Conservation (phyloP, 148 eudicot genomes). For the Silene uniflora region DNA sequence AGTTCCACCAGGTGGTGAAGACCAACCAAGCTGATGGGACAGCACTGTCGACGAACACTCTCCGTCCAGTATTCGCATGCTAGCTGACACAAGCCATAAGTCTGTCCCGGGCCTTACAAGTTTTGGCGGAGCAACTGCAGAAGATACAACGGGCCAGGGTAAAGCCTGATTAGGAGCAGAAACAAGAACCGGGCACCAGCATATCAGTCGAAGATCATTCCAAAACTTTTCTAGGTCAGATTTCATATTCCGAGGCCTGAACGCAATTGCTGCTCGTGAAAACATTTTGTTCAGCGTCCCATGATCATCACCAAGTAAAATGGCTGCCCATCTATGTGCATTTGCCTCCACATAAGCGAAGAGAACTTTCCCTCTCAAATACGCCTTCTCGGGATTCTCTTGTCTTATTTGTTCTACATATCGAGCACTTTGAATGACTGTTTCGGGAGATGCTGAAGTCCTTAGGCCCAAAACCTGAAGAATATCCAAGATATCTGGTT, state of each 20-base stretch:
- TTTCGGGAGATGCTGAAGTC: constrained; percentile 69
- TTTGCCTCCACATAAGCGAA: constrained; percentile 90
- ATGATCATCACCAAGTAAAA: constrained; percentile 45
- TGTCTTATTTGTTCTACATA: constrained; percentile 63
- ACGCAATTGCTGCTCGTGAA: constrained; percentile 73
- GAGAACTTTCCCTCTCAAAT: constrained; percentile 72
- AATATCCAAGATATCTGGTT: constrained; percentile 62
- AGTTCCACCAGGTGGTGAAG: constrained; percentile 83
- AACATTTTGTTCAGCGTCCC: constrained; percentile 70
- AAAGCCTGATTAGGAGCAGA: constrained; percentile 70
- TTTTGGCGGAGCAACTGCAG: constrained; percentile 93
- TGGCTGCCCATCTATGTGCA: constrained; percentile 77
- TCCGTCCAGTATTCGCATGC: constrained; percentile 94
- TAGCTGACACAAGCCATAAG: constrained; percentile 94
- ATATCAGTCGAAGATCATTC: constrained; percentile 81
- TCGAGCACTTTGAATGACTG: constrained; percentile 79
- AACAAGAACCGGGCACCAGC: constrained; percentile 93
- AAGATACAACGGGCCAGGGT: constrained; percentile 88
- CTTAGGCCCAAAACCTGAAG: constrained; percentile 82
- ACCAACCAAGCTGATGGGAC: constrained; percentile 90
- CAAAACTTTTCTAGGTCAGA: constrained; percentile 87
- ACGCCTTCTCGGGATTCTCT: constrained; percentile 63
- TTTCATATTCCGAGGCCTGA: constrained; percentile 58
- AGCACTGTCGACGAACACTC: constrained; percentile 89
- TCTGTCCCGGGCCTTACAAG: constrained; percentile 71